These are phyloP conservation scores for Hanseniaspora valbyensis DNA, from an alignment of 805 yeast species.

Conservation along the genomic window DNA sequence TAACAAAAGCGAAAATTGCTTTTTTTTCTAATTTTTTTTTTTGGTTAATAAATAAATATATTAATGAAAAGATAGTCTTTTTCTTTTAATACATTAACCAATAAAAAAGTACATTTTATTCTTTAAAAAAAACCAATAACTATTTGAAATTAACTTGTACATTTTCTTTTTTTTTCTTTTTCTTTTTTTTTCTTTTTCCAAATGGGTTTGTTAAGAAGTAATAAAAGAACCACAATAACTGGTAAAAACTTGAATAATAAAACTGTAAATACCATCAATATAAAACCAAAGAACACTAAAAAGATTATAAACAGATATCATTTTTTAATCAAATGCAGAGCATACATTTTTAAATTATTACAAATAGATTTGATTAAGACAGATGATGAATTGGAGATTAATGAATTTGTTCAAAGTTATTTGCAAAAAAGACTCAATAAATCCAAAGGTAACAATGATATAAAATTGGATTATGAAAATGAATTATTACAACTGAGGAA, in stretches of 20 bases:
- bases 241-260: slow-evolving; percentile 28
- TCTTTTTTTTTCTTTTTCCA: background rate
- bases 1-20: no score
- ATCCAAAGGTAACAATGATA: slow-evolving; percentile 10
- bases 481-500: slow-evolving; percentile 12
- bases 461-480: slow-evolving; percentile 16
- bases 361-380: slow-evolving; percentile 19
- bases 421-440: slow-evolving; percentile 18
- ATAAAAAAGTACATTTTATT: no score
- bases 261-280: slow-evolving; percentile 33
- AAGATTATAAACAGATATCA: slow-evolving; percentile 71
- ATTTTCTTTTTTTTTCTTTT: no score
- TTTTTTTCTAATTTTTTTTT: no score
- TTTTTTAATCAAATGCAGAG: slow-evolving; percentile 48
- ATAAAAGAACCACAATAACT: slow-evolving; percentile 28
- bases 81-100: no score
- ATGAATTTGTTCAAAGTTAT: slow-evolving; percentile 13
- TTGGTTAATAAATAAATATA: no score
- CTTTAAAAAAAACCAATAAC: no score
- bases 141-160: no score
- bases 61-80: no score
- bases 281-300: slow-evolving; percentile 63
- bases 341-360: slow-evolving; percentile 25
- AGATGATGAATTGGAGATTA: slow-evolving; percentile 17
- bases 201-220: slow-evolving; percentile 15